Percentiles rank a stretch among this genome's conserved stretches.
These are phyloP conservation scores for Apiotrichum sp. DNA, from an alignment of 1,284 basidiomycete genomes.

Conservation along the genomic window DNA sequence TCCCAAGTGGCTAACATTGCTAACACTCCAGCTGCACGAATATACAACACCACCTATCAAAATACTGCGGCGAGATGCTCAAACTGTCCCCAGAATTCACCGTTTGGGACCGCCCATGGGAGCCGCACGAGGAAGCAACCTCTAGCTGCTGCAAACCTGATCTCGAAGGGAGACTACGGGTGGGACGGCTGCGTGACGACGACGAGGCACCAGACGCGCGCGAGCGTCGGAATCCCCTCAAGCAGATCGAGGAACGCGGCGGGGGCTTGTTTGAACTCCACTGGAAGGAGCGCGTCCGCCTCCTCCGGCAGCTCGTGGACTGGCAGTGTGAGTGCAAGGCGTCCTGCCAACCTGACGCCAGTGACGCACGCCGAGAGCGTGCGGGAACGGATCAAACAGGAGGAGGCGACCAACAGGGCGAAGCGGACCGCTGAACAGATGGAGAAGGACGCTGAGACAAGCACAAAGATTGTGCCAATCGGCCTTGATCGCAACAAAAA, in stretches of 20 bases:
- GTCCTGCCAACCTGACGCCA: conserved; percentile 8
- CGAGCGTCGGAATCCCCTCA: conserved; percentile 29
- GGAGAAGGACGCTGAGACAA: conserved; percentile 19
- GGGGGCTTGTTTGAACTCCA: conserved; percentile 40
- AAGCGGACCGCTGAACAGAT: conserved; percentile 6
- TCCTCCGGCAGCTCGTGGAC: conserved; percentile 45
- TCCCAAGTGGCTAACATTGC: neutral
- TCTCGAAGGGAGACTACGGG: conserved; percentile 18
- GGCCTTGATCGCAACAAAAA: conserved; percentile 38
- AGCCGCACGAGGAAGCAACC: conserved; percentile 37
- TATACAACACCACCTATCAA: conserved; percentile 34
- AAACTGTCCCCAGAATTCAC: conserved; percentile 37
- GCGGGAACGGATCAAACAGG: conserved; percentile 32
- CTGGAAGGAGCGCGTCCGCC: conserved; percentile 34
- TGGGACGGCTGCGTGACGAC: conserved; percentile 31
- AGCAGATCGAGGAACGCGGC: conserved; percentile 25
- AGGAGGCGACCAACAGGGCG: conserved; percentile 14
- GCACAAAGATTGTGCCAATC: conserved; percentile 28
- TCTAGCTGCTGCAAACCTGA: conserved; percentile 28
- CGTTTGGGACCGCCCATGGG: conserved; percentile 42
- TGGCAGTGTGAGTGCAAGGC: conserved; percentile 38
- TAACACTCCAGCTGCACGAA: conserved; percentile 30
- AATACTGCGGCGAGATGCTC: conserved; percentile 35
- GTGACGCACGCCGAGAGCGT: conserved; percentile 37
- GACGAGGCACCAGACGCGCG: conserved; percentile 27